Conservation (phyloP, 768 basidiomycete genomes). For the Aureoboletus auriporus region DNA sequence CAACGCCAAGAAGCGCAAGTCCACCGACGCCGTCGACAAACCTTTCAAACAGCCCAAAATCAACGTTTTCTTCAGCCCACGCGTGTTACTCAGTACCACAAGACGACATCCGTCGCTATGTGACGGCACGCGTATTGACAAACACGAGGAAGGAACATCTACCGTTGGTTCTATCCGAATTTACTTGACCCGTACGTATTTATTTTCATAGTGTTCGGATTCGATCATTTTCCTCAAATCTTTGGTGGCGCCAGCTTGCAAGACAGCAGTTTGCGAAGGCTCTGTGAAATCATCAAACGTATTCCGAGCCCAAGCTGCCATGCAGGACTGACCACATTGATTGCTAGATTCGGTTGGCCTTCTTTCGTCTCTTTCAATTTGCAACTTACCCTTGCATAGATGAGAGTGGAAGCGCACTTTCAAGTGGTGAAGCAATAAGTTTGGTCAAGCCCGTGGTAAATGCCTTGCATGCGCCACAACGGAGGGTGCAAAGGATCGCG, state of each 20-base stretch:
- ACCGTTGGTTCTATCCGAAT: too few relatives aligned
- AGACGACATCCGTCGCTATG: slow-evolving; percentile 31
- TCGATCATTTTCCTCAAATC: slow-evolving; percentile 15
- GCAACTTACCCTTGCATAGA: slow-evolving; percentile 3
- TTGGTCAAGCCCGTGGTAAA: slow-evolving; percentile 14
- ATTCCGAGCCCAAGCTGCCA: too few relatives aligned
- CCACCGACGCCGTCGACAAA: not conserved
- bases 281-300: slow-evolving; percentile 6
- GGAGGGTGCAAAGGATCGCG: slow-evolving; percentile 16
- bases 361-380: not conserved
- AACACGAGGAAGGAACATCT: slow-evolving; percentile 15
- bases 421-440: not conserved
- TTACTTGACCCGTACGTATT: too few relatives aligned
- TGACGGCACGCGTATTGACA: slow-evolving; percentile 4
- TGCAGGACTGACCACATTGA: slow-evolving; percentile 17
- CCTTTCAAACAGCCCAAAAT: slow-evolving; percentile 23
- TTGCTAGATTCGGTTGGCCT: slow-evolving; percentile 18
- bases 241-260: slow-evolving; percentile 11
- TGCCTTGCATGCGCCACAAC: slow-evolving; percentile 12
- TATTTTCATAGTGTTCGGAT: slow-evolving; percentile 2
- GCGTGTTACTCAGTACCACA: slow-evolving; percentile 22
- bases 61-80: slow-evolving; percentile 24
- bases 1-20: slow-evolving; percentile 25
- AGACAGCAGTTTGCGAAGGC: slow-evolving; percentile 10
- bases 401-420: not conserved